phyloP scores from a whole-genome alignment of 140 eudicot species.

The Anethum foeniculum region DNA sequence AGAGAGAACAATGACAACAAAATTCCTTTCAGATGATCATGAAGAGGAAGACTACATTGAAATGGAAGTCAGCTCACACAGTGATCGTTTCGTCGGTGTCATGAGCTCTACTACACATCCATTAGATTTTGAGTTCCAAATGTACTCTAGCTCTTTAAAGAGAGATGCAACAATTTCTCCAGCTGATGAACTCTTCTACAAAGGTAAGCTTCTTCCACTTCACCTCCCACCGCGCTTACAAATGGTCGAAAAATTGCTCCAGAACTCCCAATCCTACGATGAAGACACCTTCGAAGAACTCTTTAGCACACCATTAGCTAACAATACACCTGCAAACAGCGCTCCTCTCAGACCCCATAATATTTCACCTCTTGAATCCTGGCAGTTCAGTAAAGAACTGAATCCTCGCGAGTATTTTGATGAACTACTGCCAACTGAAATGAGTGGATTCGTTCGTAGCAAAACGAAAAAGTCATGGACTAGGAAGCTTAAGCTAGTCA shows the following conservation, averaged over 20 bases:
- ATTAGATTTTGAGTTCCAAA: slow-evolving; percentile 82
- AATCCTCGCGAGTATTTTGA: slow-evolving; percentile 48
- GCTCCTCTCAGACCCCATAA: slow-evolving; percentile 73
- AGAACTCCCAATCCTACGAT: slow-evolving; percentile 19
- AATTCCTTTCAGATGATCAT: slow-evolving; percentile 17
- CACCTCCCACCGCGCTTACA: slow-evolving; percentile 79
- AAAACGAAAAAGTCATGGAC: slow-evolving; percentile 63
- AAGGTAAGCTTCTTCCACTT: slow-evolving; percentile 91
- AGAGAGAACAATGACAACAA: slow-evolving; percentile 22
- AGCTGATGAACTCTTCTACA: slow-evolving; percentile 88
- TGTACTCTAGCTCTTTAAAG: slow-evolving; percentile 59
- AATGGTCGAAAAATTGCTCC: slow-evolving; percentile 62
- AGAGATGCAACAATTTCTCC: slow-evolving; percentile 64
- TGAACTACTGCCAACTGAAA: slow-evolving; percentile 19
- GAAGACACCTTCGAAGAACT: slow-evolving; percentile 30
- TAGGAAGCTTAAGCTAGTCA: slow-evolving; percentile 48
- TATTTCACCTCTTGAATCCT: slow-evolving; percentile 55
- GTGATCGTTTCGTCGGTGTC: slow-evolving; percentile 26
- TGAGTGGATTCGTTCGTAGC: slow-evolving; percentile 4
- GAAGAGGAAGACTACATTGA: slow-evolving; percentile 73
- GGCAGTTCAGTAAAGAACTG: slow-evolving; percentile 68
- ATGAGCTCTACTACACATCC: slow-evolving; percentile 18
- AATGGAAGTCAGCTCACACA: slow-evolving; percentile 60
- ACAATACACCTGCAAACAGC: slow-evolving; percentile 30
- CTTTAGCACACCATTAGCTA: slow-evolving; percentile 54